Conservation (phyloP, 305 asterid species). For the Andrographis paniculata region DNA sequence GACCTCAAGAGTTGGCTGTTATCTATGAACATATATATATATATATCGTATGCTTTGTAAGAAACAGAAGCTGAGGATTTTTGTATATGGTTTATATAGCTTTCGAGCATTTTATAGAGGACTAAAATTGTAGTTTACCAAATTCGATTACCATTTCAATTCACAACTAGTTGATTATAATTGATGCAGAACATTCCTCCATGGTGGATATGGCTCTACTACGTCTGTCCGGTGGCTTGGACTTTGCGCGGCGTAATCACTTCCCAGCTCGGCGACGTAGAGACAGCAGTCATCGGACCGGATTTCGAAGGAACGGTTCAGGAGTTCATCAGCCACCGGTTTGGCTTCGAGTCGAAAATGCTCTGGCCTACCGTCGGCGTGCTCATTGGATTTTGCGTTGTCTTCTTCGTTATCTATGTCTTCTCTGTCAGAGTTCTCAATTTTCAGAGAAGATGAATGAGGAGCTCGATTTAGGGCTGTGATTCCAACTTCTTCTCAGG, state of each 20-base stretch:
- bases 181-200: slow-evolving; percentile 26
- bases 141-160: no score
- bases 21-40: no score
- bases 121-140: no score
- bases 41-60: no score
- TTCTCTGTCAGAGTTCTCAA: slow-evolving; percentile 56
- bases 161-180: no score
- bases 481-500: no score
- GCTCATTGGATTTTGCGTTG: slow-evolving; percentile 40
- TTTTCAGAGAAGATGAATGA: slow-evolving; percentile 70
- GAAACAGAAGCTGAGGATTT: no score
- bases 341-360: slow-evolving; percentile 56
- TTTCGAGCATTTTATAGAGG: no score
- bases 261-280: slow-evolving; percentile 38
- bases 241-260: slow-evolving; percentile 31
- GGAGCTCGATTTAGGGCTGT: no score
- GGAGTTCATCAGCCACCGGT: slow-evolving; percentile 36
- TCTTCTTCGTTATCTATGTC: slow-evolving; percentile 56
- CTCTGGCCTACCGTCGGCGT: slow-evolving; percentile 36
- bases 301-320: slow-evolving; percentile 64
- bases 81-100: no score
- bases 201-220: slow-evolving; percentile 41
- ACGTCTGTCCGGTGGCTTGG: slow-evolving; percentile 33
- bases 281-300: slow-evolving; percentile 42
- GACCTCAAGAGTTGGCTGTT: no score